phyloP scores from a whole-genome alignment of 768 basidiomycete genomes.

The Heimioporus sp. region DNA sequence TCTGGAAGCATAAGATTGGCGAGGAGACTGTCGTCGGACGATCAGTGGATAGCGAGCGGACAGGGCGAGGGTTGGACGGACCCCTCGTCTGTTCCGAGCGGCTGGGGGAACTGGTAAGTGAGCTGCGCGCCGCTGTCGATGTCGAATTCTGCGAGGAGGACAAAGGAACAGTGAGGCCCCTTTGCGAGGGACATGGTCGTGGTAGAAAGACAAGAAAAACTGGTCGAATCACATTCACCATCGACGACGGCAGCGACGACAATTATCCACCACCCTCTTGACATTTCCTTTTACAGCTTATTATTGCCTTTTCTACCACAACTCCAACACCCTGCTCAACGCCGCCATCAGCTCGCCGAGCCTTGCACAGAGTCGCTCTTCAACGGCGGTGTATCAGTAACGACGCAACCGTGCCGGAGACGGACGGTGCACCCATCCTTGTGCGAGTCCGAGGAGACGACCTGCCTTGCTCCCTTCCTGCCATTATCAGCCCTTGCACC shows the following conservation, averaged over 20 bases:
- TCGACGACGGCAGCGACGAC: conserved; percentile 5
- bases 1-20: conserved; percentile 99
- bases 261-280: conserved; percentile 10
- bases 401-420: not conserved
- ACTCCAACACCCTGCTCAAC: conserved; percentile 25
- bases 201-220: too few species aligned
- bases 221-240: not conserved
- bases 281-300: conserved; percentile 29
- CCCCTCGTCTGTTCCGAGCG: conserved; percentile 94
- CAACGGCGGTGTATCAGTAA: not conserved
- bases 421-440: conserved; percentile 15
- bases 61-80: conserved; percentile 33
- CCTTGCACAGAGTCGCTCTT: conserved; percentile 23
- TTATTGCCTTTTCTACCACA: conserved; percentile 5
- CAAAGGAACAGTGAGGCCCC: conserved; percentile 84
- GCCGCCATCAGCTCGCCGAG: conserved; percentile 27
- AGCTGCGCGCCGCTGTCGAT: conserved; percentile 92
- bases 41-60: conserved; percentile 2
- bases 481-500: conserved; percentile 17
- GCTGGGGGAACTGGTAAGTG: conserved; percentile 94
- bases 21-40: conserved; percentile 57
- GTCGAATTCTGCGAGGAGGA: conserved; percentile 98
- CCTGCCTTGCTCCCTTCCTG: conserved; percentile 34
- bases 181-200: conserved; percentile 33
- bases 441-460: conserved; percentile 19